Conservation (phyloP, 129 eudicot genomes). For the Ambrosia artemisiifolia region DNA sequence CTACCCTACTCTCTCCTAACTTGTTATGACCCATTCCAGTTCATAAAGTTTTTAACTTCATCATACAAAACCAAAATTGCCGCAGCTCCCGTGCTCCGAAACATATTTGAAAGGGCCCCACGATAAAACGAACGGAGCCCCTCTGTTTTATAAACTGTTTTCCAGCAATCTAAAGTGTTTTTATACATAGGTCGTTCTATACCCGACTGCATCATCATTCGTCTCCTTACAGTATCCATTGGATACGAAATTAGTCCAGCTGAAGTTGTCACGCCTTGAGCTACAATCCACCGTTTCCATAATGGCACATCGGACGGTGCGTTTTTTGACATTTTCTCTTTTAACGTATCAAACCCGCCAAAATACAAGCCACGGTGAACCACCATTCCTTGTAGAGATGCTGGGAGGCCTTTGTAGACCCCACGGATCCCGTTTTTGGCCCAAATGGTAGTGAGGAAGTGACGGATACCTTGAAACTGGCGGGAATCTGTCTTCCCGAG, state of each 20-base stretch:
- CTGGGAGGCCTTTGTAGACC: slow-evolving; percentile 87
- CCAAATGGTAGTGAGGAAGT: slow-evolving; percentile 65
- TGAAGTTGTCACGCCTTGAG: slow-evolving; percentile 84
- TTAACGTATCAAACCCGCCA: slow-evolving; percentile 91
- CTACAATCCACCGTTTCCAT: slow-evolving; percentile 94
- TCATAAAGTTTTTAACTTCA: slow-evolving; percentile 86
- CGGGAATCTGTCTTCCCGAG: slow-evolving; percentile 68
- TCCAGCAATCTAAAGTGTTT: slow-evolving; percentile 79
- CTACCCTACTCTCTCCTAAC: slow-evolving; percentile 34
- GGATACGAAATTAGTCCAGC: slow-evolving; percentile 88
- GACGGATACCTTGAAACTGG: slow-evolving; percentile 78
- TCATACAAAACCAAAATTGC: slow-evolving; percentile 94
- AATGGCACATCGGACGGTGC: slow-evolving; percentile 50
- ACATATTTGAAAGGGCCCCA: slow-evolving; percentile 84
- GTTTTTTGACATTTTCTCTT: slow-evolving; percentile 58
- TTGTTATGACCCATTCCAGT: slow-evolving; percentile 55
- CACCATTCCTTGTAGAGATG: slow-evolving; percentile 93
- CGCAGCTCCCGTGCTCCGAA: slow-evolving; percentile 67
- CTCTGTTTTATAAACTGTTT: slow-evolving; percentile 55
- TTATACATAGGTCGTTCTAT: slow-evolving; percentile 58
- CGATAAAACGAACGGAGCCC: slow-evolving; percentile 81
- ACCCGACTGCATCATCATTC: slow-evolving; percentile 99
- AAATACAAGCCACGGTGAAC: slow-evolving; percentile 90
- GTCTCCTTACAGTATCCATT: slow-evolving; percentile 83
- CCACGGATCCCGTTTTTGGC: slow-evolving; percentile 75